Evolutionary conservation across 495 filamentous ascomycete genomes (phyloP), one percentile per base, ranked within the genome.

Genomic region (Venustampulla echinocandica): DNA sequence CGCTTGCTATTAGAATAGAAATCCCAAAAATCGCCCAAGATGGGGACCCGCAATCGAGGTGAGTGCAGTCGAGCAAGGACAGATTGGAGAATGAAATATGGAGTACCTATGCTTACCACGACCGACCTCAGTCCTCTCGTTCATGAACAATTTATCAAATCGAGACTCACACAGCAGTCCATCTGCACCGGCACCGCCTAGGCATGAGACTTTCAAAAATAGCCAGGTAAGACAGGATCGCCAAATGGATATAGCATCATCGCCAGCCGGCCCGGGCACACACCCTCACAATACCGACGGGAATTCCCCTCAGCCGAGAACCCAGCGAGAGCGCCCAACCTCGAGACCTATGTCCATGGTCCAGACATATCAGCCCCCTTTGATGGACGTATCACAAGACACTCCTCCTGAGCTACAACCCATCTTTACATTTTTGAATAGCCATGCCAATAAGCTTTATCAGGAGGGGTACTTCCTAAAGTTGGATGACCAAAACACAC

Each of bases 381-480:
- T 86, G 53, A 85, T 95, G 78, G 82, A 94, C 50, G 76, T 94
- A 40, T 78, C 76, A 50, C 71, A 79, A 42, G 87, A 95, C 56
- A 96, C 88, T 7, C 77, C 87, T 24, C 85, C 93, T 4, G 92
- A 98, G 68, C 72, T 98, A 25, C 85, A 87, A 63, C 92, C 87
- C 19, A 92, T 97, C 54, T 97, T 97, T 64, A 84, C 77, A 42
- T 90, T 85, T 57, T 76, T 98, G 40, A 98, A 95, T 65, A 94
- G 84, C 63, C 93, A 97, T 64, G 79, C 77, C 10, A 96, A 95
- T 63, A 98, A 97, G 67, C 69, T 97, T 38, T 98, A 96, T 61
- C 87, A 95, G 36, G 92, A 98, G 66, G 92, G 92, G 11, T 98
- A 97, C 60, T 97, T 98, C 50, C 61, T 98, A 56, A 98, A 97